phyloP scores from a whole-genome alignment of 495 filamentous ascomycete species.

The Xylaria acuta region DNA sequence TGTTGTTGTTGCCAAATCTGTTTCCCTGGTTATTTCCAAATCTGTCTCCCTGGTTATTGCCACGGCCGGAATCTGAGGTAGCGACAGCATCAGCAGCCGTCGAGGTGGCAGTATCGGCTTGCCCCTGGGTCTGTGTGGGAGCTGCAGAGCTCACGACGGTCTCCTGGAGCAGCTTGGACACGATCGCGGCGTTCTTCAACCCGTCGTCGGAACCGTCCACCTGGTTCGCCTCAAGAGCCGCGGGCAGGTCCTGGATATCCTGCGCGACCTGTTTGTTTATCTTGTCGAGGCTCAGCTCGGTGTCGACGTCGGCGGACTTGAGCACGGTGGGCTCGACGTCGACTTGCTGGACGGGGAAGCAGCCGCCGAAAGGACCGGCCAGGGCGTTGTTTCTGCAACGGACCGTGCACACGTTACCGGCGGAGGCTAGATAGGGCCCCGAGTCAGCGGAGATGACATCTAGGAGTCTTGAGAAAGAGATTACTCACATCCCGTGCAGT shows the following conservation, averaged over 20 bases:
- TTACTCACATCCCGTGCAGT: constrained; percentile 48
- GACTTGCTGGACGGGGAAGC: constrained; percentile 55
- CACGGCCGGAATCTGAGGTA: constrained; percentile 17
- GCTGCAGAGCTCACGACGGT: constrained; percentile 18
- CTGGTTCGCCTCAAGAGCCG: constrained; percentile 41
- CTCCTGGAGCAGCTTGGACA: constrained; percentile 22
- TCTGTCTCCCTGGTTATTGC: constrained; percentile 13
- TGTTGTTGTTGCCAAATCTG: constrained; percentile 26
- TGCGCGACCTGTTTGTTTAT: constrained; percentile 39
- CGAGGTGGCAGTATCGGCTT: constrained; percentile 8
- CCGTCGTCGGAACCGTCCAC: background rate
- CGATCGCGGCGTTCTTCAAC: constrained; percentile 21
- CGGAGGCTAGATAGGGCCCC: constrained; percentile 40
- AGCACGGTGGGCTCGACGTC: constrained; percentile 44
- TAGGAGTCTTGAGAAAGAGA: background rate
- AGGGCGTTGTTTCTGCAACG: constrained; percentile 61
- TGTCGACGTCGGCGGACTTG: constrained; percentile 42
- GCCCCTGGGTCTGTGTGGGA: background rate
- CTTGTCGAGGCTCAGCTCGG: constrained; percentile 37
- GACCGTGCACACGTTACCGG: constrained; percentile 62
- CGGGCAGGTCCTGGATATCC: constrained; percentile 46
- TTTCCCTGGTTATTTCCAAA: constrained; percentile 26
- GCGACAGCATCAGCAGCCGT: constrained; percentile 22
- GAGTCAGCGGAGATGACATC: background rate
- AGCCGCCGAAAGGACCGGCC: constrained; percentile 62